Evolutionary conservation across 2,329 filamentous ascomycete species (phyloP), one percentile per base, ranked within the genome.

Genomic region (Cercospora sojina): DNA sequence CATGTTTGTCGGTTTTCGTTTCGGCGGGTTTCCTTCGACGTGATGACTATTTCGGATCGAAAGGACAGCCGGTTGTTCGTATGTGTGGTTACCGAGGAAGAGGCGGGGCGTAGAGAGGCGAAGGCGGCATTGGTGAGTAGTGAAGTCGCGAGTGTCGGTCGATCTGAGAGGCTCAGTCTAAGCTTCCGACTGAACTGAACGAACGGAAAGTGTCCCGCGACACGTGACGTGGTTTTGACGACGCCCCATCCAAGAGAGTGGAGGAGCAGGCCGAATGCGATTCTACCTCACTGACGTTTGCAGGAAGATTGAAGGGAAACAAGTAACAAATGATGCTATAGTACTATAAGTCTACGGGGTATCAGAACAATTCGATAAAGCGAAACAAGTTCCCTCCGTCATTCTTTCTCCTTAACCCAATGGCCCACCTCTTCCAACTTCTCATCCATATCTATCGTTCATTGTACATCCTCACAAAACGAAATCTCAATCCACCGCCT

Each of bases 1-100:
- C 70, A 71, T 70, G 7, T 27, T 65, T 23, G 51, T 32, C 31
- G 53, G 8, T n/a, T 35, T 35, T 18, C 13, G 2, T 9, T 29
- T 47, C 25, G 10, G 57, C 5, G 25, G 5, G n/a, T 64, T 62
- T 53, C 20, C 18, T 29, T 49, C 43, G 38, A 43, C 38, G 38
- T 32, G 38, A 23, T 49, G 20, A 20, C 20, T 25, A 9, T 7
- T 12, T 38, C 35, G 16, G 13, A 41, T 41, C 16, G 6, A n/a
- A 6, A 41, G 16, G 13, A 8, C 3, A 41, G 6, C 16, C 16
- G 13, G n/a, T 41, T 25, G 47, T 25, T 20, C 20, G 23, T 53
- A 7, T 27, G 12, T 6, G 47, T 53, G 20, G 13, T 27, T 53
- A 53, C 29, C 23, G 23, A 27, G 47, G 23, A 7, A 16, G 20